phyloP scores from a whole-genome alignment of 805 yeast genomes.

The Naumovozyma baii region DNA sequence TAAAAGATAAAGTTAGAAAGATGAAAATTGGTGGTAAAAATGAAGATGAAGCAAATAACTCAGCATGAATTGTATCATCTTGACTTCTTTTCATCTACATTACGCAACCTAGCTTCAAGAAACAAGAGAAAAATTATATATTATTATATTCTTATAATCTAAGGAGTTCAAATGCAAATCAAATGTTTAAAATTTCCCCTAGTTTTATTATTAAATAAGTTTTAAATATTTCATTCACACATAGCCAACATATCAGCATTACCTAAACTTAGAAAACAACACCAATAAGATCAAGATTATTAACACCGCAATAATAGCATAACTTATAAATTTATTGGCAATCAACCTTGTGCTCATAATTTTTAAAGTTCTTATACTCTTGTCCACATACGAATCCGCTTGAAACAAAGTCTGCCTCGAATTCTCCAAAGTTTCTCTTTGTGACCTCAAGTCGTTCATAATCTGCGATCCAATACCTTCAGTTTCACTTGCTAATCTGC shows the following conservation, averaged over 20 bases:
- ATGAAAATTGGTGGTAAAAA: slow-evolving; percentile 7
- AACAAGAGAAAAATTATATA: no score
- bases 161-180: no score
- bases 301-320: slow-evolving; percentile 83
- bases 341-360: slow-evolving; percentile 89
- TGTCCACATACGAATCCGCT: slow-evolving; percentile 90
- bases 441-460: slow-evolving; percentile 78
- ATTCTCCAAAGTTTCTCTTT: slow-evolving; percentile 82
- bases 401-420: slow-evolving; percentile 78
- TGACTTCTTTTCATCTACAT: no score
- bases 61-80: no score
- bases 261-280: slow-evolving; percentile 72
- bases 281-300: slow-evolving; percentile 74
- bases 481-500: slow-evolving; percentile 84
- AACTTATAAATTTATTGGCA: slow-evolving; percentile 81
- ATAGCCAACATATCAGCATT: no score
- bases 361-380: slow-evolving; percentile 73
- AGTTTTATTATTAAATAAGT: no score
- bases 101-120: no score
- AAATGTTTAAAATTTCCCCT: no score
- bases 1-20: slow-evolving; percentile 14
- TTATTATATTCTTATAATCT: no score
- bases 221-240: no score
- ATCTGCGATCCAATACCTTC: slow-evolving; percentile 88
- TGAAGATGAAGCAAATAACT: background rate